Conservation (phyloP, 768 basidiomycete species). For the Guyanaporus albipodus region DNA sequence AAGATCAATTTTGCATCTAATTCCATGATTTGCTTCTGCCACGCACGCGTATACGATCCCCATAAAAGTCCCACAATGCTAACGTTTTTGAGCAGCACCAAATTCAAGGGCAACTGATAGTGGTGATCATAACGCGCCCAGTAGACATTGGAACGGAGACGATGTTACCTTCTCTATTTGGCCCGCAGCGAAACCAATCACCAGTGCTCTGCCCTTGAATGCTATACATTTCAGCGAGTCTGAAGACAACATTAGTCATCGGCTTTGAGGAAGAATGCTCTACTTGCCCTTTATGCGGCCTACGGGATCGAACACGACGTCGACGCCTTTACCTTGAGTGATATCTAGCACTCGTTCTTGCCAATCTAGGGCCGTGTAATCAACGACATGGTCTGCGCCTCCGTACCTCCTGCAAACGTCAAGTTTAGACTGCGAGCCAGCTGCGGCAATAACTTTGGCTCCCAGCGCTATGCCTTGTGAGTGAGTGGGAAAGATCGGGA, state of each 20-base stretch:
- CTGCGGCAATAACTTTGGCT: conserved; percentile 93
- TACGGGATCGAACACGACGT: conserved; percentile 85
- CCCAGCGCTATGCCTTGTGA: conserved; percentile 58
- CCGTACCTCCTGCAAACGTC: conserved; percentile 71
- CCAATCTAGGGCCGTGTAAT: conserved; percentile 81
- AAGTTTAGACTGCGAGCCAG: conserved; percentile 74
- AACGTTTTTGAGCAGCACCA: conserved; percentile 81
- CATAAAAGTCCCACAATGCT: conserved; percentile 83
- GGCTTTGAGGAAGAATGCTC: not conserved
- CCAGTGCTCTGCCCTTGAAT: conserved; percentile 88
- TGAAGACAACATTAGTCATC: conserved; percentile 23
- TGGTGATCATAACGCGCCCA: conserved; percentile 4
- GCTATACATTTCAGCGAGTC: conserved; percentile 90
- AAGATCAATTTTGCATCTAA: not conserved
- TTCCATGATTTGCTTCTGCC: not conserved
- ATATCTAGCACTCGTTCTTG: conserved; percentile 85
- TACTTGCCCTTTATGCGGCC: conserved; percentile 63
- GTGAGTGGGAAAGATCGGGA: not conserved
- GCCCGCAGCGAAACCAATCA: conserved; percentile 66
- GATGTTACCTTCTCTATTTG: conserved; percentile 18
- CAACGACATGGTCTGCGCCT: conserved; percentile 77
- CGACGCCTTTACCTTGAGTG: conserved; percentile 80
- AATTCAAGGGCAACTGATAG: conserved; percentile 72
- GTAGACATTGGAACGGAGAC: not conserved
- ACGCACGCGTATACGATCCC: conserved; percentile 74